Conservation (phyloP, 495 filamentous ascomycete genomes). For the Penicillium pulvis region DNA sequence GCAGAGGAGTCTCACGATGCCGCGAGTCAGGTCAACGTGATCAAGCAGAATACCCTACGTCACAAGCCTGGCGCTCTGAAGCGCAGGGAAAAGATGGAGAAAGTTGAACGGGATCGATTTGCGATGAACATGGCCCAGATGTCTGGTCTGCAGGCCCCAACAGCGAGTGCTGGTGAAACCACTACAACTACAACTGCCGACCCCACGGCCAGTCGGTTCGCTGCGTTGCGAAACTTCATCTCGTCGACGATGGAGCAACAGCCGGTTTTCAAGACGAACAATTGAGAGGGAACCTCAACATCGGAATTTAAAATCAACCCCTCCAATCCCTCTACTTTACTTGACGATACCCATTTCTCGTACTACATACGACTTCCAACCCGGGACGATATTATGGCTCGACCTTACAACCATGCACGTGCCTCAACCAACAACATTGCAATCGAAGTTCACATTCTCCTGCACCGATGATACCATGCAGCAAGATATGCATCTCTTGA, state of each 20-base stretch:
- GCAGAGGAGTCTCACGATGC: conserved; percentile 35
- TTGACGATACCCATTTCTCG: not conserved
- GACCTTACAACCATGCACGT: not conserved
- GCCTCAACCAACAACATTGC: not conserved
- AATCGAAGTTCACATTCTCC: not conserved
- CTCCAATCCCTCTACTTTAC: not conserved
- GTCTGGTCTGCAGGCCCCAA: conserved; percentile 35
- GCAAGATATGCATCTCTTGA: not conserved
- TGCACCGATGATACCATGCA: not conserved
- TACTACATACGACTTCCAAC: not conserved
- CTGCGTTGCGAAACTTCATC: conserved; percentile 68
- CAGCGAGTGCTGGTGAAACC: conserved; percentile 14
- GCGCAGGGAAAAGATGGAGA: conserved; percentile 76
- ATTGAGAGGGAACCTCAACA: conserved; percentile 22
- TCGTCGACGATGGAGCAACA: conserved; percentile 75
- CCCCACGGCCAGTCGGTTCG: conserved; percentile 63
- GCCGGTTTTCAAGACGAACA: conserved; percentile 56
- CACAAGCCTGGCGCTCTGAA: conserved; percentile 78
- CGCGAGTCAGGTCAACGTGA: conserved; percentile 47
- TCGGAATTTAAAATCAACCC: not conserved
- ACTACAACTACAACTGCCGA: conserved; percentile 25
- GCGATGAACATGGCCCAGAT: conserved; percentile 73
- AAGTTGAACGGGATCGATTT: conserved; percentile 78
- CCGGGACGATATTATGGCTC: not conserved
- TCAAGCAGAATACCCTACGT: conserved; percentile 70